Base-by-base conservation (phyloP, 2,329 filamentous ascomycete genomes). In the Colletotrichum viniferum region DNA sequence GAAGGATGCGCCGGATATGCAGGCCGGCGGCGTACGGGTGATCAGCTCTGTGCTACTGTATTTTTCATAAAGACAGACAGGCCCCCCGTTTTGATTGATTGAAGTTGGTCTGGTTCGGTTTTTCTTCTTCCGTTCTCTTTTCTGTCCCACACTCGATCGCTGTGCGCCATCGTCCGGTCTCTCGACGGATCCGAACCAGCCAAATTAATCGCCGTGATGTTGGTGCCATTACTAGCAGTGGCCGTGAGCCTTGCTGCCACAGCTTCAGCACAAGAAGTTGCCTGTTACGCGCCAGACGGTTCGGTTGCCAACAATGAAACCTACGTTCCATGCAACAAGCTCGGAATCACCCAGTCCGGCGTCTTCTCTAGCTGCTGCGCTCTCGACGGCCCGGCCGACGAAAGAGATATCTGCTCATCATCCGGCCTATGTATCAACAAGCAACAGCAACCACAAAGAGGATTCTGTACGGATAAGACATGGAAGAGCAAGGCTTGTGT, bases 251-350 rank as follows among this genome's bases (percentile, higher is more conserved):
- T 75, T 18, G 18, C 28, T 4, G 3, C 24, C 3, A 12, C 14
- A 24, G 21, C 28, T 10, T 8, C 56, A 5, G 73, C 73, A 7
- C 69, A 75, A 9, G 73, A 73, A 24, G 73, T 63, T 3, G 8
- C 69, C 21, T 83, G 82, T 63, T 83, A 77, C 65, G 81, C 82
- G 6, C 82, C 82, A 4, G 79, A 83, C 30, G 82, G 82, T 36
- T 69, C 75, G 16, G 12, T 78, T 10, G 82, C 80, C 24, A 79
- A 82, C 70, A 76, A 76, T 3, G 77, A 80, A 14, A 81, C 78
- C 3, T 80, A 82, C 61, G 79, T 82, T 7, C 81, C 82, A 2
- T 83, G 81, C 75, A 83, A 83, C 73, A 82, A 82, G 68, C 79
- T 82, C 13, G 81, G 81, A 10, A 82, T 82, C 63, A 77, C 77